Percentiles rank a stretch among this genome's conserved stretches.
phyloP scores from a whole-genome alignment of 2,329 filamentous ascomycete species.

The Sclerotinia spermophila region DNA sequence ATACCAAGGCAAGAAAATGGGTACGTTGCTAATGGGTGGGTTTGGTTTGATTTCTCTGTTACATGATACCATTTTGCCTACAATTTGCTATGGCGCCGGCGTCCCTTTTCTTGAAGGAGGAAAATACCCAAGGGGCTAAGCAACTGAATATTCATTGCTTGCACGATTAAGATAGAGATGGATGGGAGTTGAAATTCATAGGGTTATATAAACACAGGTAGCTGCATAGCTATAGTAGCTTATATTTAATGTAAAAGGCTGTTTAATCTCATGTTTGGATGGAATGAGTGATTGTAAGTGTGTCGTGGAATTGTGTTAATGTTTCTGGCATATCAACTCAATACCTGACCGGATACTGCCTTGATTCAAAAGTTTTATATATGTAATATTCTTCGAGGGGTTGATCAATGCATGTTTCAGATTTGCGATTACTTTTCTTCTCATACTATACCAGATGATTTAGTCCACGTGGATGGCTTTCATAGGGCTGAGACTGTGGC shows the following conservation, averaged over 20 bases:
- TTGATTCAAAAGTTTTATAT: neutral
- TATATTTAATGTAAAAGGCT: neutral
- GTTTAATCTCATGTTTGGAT: neutral
- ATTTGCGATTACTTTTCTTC: neutral
- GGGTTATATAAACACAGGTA: neutral
- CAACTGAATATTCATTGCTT: neutral
- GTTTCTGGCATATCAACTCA: neutral
- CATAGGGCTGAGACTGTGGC: neutral
- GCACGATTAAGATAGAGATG: neutral
- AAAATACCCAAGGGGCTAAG: neutral
- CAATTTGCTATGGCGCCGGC: neutral
- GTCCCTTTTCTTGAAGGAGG: too few species aligned
- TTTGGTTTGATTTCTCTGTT: neutral
- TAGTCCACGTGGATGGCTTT: neutral
- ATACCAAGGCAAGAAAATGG: neutral
- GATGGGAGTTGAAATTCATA: neutral
- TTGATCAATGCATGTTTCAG: neutral
- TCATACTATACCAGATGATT: neutral
- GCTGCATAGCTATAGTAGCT: neutral
- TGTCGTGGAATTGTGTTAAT: neutral
- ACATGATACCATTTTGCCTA: constrained; percentile 3
- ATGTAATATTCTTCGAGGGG: neutral
- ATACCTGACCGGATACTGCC: neutral
- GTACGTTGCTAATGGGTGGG: too few species aligned
- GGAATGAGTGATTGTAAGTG: too few species aligned